Evolutionary conservation across 768 basidiomycete species (phyloP), one percentile per base, ranked within the genome.

Genomic region (Macrolepiota fuliginosa): DNA sequence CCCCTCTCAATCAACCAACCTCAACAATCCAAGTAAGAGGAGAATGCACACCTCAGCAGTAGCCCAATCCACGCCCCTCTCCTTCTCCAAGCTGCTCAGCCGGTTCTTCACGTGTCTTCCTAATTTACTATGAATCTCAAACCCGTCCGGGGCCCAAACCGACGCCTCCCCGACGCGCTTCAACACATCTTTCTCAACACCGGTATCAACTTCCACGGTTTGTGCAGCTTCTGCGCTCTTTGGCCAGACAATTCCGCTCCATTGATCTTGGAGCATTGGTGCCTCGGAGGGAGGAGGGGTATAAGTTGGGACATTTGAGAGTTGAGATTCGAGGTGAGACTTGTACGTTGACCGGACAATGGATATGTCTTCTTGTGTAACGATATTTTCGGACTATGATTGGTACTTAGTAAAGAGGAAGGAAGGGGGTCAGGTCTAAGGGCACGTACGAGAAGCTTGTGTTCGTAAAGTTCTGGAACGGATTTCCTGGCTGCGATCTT

Each of bases 21-120:
- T 32, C 35, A 4, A 24, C 24, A 32, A 19, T 42, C 25, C 11
- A 10, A 25, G 9, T 0, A 52, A 6, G 9, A 45, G 13, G 29
- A 29, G 17, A n/a, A n/a, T 2, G 66, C 77, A 5, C 46, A 88
- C 92, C 79, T 97, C 95, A 4, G 92, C 94, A 46, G 91, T 92
- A 0, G 92, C 91, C 83, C 92, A 96, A 70, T 96, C 94, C 35
- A 97, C 73, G 0, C 89, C 90, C n/a, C 77, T 77, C 1, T 86
- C 90, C 36, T 75, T 78, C 54, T 90, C 84, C 19, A 95, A 72
- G 50, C 85, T 86, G 65, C 84, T 79, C n/a, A 94, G 66, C 3
- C 94, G 81, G 67, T 82, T 83, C 77, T 90, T 91, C 46, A 93
- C 85, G 66, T 95, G 94, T 6, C 94, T 74, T 58, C 88, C 84